Evolutionary conservation across 768 basidiomycete genomes (phyloP).

Genomic region (Boletus bicolor): DNA sequence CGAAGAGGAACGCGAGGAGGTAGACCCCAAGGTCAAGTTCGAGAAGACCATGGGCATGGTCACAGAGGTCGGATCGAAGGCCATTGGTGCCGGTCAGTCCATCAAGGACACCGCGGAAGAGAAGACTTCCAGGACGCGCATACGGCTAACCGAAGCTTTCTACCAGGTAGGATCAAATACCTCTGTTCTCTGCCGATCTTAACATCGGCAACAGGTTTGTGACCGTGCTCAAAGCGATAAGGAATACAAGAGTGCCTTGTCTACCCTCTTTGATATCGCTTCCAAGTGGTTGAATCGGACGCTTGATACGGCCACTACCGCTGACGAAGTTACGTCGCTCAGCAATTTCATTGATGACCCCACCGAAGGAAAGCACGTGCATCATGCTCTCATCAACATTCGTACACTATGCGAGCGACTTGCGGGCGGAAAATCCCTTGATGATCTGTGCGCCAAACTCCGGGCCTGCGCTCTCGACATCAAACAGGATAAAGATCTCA

Average conservation of each 20-base stretch:
- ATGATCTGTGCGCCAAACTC: constrained; percentile 42
- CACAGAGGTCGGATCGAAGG: constrained; percentile 53
- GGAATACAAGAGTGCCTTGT: constrained; percentile 53
- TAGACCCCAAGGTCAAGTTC: constrained; percentile 53
- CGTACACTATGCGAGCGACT: constrained; percentile 50
- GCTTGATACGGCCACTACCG: constrained; percentile 46
- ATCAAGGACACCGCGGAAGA: constrained; percentile 44
- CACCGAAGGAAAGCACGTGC: constrained; percentile 59
- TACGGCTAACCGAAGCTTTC: constrained; percentile 49
- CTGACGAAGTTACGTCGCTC: constrained; percentile 44
- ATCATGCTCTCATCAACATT: constrained; percentile 44
- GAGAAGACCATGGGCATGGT: constrained; percentile 66
- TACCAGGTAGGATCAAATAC: constrained; percentile 39
- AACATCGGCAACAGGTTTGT: constrained; percentile 43
- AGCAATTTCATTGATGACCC: constrained; percentile 59
- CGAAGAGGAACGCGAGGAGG: constrained; percentile 38
- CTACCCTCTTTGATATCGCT: constrained; percentile 53
- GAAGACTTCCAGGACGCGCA: constrained; percentile 38
- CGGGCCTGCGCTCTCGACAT: constrained; percentile 46
- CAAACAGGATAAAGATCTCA: constrained; percentile 51
- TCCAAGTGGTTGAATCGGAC: constrained; percentile 56
- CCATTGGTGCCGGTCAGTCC: constrained; percentile 52
- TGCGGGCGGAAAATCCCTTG: constrained; percentile 46
- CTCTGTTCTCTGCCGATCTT: background rate
- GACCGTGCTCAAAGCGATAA: constrained; percentile 62